Percentiles rank a stretch among this genome's conserved stretches.
phyloP scores from a whole-genome alignment of 305 asterid genomes.

The Solanum aculeatissimum region DNA sequence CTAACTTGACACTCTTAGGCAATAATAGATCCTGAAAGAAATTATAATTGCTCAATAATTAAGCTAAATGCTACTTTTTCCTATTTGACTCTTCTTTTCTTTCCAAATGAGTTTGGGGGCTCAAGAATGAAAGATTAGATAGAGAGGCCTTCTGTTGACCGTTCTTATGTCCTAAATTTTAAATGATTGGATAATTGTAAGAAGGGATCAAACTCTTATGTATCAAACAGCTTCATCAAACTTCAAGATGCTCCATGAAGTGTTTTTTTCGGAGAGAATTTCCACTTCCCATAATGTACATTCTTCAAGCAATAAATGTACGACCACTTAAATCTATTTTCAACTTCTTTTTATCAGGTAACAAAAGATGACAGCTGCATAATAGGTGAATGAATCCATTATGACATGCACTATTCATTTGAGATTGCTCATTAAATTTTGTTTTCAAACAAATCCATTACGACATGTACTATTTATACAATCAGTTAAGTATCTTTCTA shows the following conservation, averaged over 20 bases:
- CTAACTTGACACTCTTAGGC: neutral
- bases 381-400: neutral
- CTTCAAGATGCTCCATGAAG: neutral
- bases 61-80: neutral
- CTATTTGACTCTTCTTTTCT: neutral
- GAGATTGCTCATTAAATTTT: neutral
- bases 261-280: neutral
- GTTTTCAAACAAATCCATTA: neutral
- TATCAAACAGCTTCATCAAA: neutral
- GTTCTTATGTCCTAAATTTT: neutral
- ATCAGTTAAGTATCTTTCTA: neutral
- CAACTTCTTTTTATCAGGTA: neutral
- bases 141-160: neutral
- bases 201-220: neutral
- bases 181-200: neutral
- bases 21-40: neutral
- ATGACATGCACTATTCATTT: neutral
- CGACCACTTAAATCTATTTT: neutral
- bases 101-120: neutral
- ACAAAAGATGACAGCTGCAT: neutral
- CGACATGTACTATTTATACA: neutral
- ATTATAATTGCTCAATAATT: neutral
- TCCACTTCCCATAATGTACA: neutral
- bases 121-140: neutral
- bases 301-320: neutral